Evolutionary conservation across 2,329 filamentous ascomycete species (phyloP).

Genomic region (Lecanosticta acicola): DNA sequence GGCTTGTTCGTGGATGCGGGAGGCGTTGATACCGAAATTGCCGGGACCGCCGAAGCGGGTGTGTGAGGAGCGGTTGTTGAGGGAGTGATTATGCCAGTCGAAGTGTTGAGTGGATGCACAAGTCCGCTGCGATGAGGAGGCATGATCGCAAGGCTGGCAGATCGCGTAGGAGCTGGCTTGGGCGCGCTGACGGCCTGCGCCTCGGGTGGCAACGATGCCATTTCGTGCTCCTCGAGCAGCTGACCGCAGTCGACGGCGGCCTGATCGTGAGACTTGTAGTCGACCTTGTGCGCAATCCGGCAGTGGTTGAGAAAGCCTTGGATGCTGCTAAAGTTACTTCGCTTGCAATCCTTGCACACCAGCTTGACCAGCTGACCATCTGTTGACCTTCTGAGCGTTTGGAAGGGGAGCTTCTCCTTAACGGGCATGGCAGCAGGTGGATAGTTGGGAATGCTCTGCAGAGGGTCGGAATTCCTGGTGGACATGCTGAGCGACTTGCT

Average conservation of each 20-base stretch:
- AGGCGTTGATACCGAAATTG: constrained; percentile 2
- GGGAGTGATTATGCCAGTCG: constrained; percentile 7
- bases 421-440: constrained; percentile 64
- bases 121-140: constrained; percentile 11
- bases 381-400: constrained; percentile 72
- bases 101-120: constrained; percentile 29
- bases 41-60: constrained; percentile 13
- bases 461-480: constrained; percentile 54
- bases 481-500: constrained; percentile 53
- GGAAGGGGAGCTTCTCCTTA: constrained; percentile 67
- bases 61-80: constrained; percentile 3
- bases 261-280: constrained; percentile 94
- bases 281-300: constrained; percentile 86
- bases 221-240: constrained; percentile 65
- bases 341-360: constrained; percentile 77
- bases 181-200: constrained; percentile 19
- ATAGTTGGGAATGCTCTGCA: constrained; percentile 53
- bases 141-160: neutral
- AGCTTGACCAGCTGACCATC: constrained; percentile 85
- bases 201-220: constrained; percentile 28
- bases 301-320: constrained; percentile 99
- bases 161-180: constrained; percentile 13
- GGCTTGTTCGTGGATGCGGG: constrained; percentile 5
- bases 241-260: constrained; percentile 84
- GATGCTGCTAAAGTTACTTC: constrained; percentile 90